A percentile compares a stretch with the other conserved stretches of the same genome.
phyloP scores from a whole-genome alignment of 1,284 basidiomycete species.

The Sanghuangporus baumii region DNA sequence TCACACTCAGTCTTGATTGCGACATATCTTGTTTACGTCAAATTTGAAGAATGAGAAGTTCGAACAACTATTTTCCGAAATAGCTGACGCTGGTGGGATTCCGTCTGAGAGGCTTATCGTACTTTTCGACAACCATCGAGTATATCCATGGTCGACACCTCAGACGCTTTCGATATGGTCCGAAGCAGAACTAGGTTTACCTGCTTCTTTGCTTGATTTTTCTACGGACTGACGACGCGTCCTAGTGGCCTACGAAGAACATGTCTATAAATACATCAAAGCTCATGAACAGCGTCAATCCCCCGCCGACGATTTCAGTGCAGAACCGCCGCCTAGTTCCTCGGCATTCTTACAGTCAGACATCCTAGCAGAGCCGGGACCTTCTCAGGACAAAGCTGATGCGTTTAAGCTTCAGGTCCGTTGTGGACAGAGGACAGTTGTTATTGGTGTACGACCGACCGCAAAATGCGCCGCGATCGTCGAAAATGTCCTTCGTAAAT shows the following conservation, averaged over 20 bases:
- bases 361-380: slow-evolving; percentile 23
- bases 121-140: slow-evolving; percentile 49
- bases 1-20: neutral
- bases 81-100: slow-evolving; percentile 53
- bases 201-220: neutral
- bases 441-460: slow-evolving; percentile 61
- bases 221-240: neutral
- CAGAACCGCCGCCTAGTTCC: slow-evolving; percentile 25
- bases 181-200: slow-evolving; percentile 57
- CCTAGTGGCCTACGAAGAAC: slow-evolving; percentile 58
- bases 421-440: slow-evolving; percentile 44
- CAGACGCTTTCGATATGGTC: slow-evolving; percentile 59
- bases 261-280: slow-evolving; percentile 56
- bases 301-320: slow-evolving; percentile 34
- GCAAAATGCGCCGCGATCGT: slow-evolving; percentile 71
- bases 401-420: slow-evolving; percentile 62
- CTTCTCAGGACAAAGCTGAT: slow-evolving; percentile 34
- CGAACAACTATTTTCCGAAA: slow-evolving; percentile 50
- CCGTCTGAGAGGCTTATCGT: slow-evolving; percentile 48
- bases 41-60: slow-evolving; percentile 53
- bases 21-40: neutral
- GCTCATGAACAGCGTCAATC: slow-evolving; percentile 19
- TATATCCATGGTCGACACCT: slow-evolving; percentile 64
- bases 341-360: slow-evolving; percentile 18
- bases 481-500: slow-evolving; percentile 58